Evolutionary conservation across 1,139 yeast species (phyloP), one percentile per base, ranked within the genome.

Genomic region (Magnusiomyces suaveolens): DNA sequence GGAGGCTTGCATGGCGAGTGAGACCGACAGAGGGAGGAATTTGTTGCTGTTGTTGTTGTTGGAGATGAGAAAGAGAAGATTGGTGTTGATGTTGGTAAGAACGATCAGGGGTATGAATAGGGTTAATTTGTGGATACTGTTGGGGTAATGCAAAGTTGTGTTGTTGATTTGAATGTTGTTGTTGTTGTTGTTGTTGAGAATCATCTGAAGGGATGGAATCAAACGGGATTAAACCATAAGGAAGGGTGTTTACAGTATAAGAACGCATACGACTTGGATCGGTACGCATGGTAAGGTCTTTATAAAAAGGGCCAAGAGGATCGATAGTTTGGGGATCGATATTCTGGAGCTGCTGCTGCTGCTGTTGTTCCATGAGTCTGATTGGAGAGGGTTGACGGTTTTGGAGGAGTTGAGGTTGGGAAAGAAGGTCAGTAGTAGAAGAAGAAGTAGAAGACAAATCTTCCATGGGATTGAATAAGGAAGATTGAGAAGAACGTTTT

Each of bases 261-360:
- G 74, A 69, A 18, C 75, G 63, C 50, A 72, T 63, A 25, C 75
- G 62, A 51, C 61, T 64, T 39, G 69, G 70, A 59, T 69, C 73
- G 1, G 72, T 66, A 50, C 71, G 61, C 57, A 63, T 53, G 48
- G 62, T 50, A 26, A 69, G 58, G 52, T 69, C 73, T 54, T 63
- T 60, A 48, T 66, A 59, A 57, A 68, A 69, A 2, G 71, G 69
- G 53, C 63, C 63, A 64, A 68, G 62, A 12, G 72, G 70, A 54
- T 68, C 71, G 20, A 50, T 56, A 29, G 52, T 20, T 23, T 50
- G 50, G 3, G 46, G 52, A 24, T 47, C 49, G 21, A 43, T 43
- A 21, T 43, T 41, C 38, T 46, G 49, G 18, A 48, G 43, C 3
- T 47, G 49, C 8, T 41, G 56, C 16, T 33, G 29, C 25, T 41